phyloP scores from a whole-genome alignment of 1,284 basidiomycete species.

The Lentinula novae-zelandiae region DNA sequence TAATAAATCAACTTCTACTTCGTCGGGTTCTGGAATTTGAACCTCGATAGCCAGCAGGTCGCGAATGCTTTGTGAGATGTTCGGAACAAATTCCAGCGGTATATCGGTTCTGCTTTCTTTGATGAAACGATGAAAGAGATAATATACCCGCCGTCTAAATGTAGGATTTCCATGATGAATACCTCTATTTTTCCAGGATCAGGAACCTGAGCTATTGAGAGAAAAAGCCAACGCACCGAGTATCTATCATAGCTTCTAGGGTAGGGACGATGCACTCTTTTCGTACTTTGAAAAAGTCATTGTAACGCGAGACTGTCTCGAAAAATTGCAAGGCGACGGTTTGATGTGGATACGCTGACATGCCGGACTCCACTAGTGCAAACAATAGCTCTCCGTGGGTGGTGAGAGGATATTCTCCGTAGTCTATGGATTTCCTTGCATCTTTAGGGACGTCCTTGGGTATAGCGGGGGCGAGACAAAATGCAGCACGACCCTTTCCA shows the following conservation, averaged over 20 bases:
- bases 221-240: conserved; percentile 47
- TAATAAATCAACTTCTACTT: conserved; percentile 64
- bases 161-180: conserved; percentile 76
- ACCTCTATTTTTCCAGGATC: conserved; percentile 54
- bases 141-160: conserved; percentile 82
- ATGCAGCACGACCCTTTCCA: conserved; percentile 72
- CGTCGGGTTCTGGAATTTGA: conserved; percentile 66
- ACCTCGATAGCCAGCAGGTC: conserved; percentile 67
- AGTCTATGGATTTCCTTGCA: conserved; percentile 67
- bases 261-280: conserved; percentile 84
- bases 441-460: conserved; percentile 70
- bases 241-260: conserved; percentile 86
- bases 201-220: conserved; percentile 3
- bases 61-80: conserved; percentile 72
- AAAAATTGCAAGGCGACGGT: conserved; percentile 93
- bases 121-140: conserved; percentile 93
- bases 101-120: conserved; percentile 83
- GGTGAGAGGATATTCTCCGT: conserved; percentile 84
- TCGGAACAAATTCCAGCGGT: conserved; percentile 66
- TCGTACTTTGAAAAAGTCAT: conserved; percentile 94
- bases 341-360: conserved; percentile 83
- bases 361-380: conserved; percentile 79
- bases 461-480: conserved; percentile 60
- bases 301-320: conserved; percentile 89
- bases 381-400: conserved; percentile 89